Evolutionary conservation across 148 eudicot genomes (phyloP), one percentile per base, ranked within the genome.

Genomic region (Cornus suecica): DNA sequence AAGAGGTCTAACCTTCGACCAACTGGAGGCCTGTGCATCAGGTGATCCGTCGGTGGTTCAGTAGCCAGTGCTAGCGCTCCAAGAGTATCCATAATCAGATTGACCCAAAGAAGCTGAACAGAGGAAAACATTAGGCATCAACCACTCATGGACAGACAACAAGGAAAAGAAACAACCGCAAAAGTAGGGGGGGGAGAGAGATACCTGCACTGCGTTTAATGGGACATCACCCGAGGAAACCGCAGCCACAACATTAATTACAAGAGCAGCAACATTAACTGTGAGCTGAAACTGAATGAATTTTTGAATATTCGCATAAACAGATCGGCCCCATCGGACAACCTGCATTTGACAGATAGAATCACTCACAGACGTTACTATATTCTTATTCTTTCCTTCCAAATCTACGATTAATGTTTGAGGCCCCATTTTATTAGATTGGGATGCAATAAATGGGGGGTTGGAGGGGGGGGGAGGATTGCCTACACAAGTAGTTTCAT

Each of bases 11-110:
- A 91, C 97, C 93, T 91, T 85, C 93, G 87, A 77, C 93, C 97
- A 72, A 91, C 92, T 23, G 97, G 97, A 71, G 86, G 77, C 68
- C 91, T 82, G 20, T 65, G 73, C 97, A 91, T 91, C 22, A 91
- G 93, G 75, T 91, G 85, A 81, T 91, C 97, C 4, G 97, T 89
- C 27, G 97, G 97, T 77, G 93, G 90, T 78, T 91, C 97, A 30
- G 93, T 91, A 61, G 97, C 97, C 79, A 91, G 87, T 9, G 97
- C 97, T 76, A 91, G 90, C 32, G 93, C 97, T 77, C 97, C 97
- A 31, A 91, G 90, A 31, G 93, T 91, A 77, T 91, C 97, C 97
- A 90, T 91, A 34, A 91, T 91, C 70, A 91, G 87, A 78, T 91
- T 91, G 45, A 91, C 97, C 97, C 97, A 91, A 31, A 91, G 89